Conservation (phyloP, 495 filamentous ascomycete genomes). For the Astrothelium subdiscretum region DNA sequence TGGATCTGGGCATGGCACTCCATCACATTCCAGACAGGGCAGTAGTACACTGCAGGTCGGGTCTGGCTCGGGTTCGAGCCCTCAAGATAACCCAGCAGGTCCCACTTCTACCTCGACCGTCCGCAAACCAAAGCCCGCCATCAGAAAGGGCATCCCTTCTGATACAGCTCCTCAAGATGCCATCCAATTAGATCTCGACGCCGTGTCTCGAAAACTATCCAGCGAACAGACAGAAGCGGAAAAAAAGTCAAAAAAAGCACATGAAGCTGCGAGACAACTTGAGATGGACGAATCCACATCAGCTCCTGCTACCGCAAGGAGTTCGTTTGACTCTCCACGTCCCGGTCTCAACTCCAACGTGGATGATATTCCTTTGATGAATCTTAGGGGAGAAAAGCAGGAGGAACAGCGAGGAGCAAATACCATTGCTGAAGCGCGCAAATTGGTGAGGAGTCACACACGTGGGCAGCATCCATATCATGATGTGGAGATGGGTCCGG, state of each 20-base stretch:
- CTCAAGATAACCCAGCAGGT: slow-evolving; percentile 9
- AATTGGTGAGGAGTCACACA: slow-evolving; percentile 43
- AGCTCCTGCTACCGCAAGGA: slow-evolving; percentile 5
- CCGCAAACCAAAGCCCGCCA: slow-evolving; percentile 15
- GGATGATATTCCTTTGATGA: slow-evolving; percentile 28
- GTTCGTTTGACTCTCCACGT: slow-evolving; percentile 9
- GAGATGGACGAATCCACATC: slow-evolving; percentile 14
- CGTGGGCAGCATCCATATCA: background rate
- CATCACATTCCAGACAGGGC: slow-evolving; percentile 7
- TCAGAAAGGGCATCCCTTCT: slow-evolving; percentile 2
- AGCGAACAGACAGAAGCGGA: slow-evolving; percentile 4
- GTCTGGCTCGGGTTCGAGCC: slow-evolving; percentile 11
- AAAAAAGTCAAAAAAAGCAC: slow-evolving; percentile 8
- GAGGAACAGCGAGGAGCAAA: slow-evolving; percentile 15
- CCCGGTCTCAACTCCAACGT: slow-evolving; percentile 3
- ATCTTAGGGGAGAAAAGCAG: slow-evolving; percentile 20
- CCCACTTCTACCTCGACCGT: background rate
- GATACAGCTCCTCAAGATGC: background rate
- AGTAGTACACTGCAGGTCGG: slow-evolving; percentile 11
- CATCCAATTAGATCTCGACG: slow-evolving; percentile 6
- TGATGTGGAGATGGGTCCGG: slow-evolving; percentile 25
- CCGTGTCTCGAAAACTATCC: slow-evolving; percentile 5
- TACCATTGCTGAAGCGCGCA: slow-evolving; percentile 34
- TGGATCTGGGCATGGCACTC: background rate
- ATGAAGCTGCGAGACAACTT: slow-evolving; percentile 16